These are phyloP conservation scores for Phenoliferia sp. DNA, from an alignment of 1,284 basidiomycete species.

Conservation along the genomic window DNA sequence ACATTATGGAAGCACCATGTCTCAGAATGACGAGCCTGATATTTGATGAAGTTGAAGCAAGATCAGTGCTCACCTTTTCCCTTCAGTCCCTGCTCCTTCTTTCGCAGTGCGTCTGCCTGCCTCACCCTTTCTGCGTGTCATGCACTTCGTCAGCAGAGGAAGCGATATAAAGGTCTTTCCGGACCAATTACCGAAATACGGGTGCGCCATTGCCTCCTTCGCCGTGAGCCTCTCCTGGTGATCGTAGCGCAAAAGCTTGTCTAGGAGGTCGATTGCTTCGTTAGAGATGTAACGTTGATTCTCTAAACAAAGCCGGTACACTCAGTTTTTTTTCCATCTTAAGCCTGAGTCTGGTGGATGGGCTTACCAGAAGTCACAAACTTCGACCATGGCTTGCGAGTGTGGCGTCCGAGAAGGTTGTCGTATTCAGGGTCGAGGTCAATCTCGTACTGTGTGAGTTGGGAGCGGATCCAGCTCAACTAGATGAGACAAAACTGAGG, in stretches of 20 bases:
- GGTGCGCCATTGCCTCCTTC: constrained; percentile 78
- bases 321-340: no score
- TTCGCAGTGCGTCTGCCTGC: neutral
- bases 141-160: neutral
- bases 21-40: neutral
- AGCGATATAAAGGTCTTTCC: neutral
- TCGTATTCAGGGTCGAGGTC: constrained; percentile 83
- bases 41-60: neutral
- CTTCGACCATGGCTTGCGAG: constrained; percentile 86
- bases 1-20: neutral
- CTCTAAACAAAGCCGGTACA: no score
- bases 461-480: neutral
- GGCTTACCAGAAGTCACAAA: constrained; percentile 96
- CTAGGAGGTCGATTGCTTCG: constrained; percentile 93
- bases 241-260: constrained; percentile 52
- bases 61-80: neutral
- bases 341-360: no score
- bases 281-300: constrained; percentile 70
- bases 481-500: neutral
- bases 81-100: neutral
- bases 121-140: neutral
- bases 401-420: constrained; percentile 81
- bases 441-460: neutral
- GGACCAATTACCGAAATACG: constrained; percentile 60
- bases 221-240: constrained; percentile 84